phyloP scores from a whole-genome alignment of 768 basidiomycete genomes.

The Suillus plorans region DNA sequence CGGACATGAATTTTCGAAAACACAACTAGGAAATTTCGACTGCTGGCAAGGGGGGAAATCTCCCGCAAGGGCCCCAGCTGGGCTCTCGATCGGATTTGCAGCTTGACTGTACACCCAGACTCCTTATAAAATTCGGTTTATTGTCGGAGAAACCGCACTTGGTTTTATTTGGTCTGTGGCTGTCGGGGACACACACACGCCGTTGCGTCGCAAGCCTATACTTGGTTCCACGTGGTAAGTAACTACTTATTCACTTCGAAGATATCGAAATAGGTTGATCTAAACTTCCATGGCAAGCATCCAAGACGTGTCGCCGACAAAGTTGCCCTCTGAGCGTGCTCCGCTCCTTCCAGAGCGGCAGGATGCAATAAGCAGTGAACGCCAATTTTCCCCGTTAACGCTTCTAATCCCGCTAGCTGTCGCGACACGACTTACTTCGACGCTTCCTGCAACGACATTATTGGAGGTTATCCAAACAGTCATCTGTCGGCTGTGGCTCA shows the following conservation, averaged over 20 bases:
- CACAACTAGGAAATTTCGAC: background rate
- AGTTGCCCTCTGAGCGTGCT: background rate
- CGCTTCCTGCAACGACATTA: conserved; percentile 26
- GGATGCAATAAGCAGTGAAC: background rate
- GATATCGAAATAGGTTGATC: background rate
- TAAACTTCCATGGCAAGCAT: background rate
- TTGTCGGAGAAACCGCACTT: no score
- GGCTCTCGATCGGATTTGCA: no score
- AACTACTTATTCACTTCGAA: no score
- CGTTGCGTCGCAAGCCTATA: no score
- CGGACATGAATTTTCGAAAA: background rate
- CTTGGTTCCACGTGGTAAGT: no score
- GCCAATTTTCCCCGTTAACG: conserved; percentile 13
- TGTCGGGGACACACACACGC: no score
- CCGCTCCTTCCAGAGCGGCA: conserved; percentile 1
- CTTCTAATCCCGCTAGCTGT: conserved; percentile 30
- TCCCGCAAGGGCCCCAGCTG: background rate
- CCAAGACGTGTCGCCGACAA: background rate
- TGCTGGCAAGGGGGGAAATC: background rate
- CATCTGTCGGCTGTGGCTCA: conserved; percentile 27
- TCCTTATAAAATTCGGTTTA: no score
- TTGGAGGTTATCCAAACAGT: conserved; percentile 24
- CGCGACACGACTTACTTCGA: conserved; percentile 19
- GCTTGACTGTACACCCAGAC: no score
- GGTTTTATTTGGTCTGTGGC: no score